These are phyloP conservation scores for Ceriops tagal DNA, from an alignment of 345 rosid genomes.

Conservation along the genomic window DNA sequence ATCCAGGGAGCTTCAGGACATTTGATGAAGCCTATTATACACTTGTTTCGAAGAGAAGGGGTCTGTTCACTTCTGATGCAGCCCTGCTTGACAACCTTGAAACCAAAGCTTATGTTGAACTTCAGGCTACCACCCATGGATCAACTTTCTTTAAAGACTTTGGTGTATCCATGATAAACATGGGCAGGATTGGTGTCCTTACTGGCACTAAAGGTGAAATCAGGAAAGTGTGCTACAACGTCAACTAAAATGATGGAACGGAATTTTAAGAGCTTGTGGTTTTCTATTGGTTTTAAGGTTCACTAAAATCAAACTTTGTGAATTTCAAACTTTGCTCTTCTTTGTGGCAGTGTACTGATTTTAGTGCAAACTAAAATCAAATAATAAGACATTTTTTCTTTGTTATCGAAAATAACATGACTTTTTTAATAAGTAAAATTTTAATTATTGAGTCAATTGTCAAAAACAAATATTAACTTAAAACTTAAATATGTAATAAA, in stretches of 20 bases:
- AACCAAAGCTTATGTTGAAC: constrained; percentile 44
- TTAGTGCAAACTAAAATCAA: too few species aligned
- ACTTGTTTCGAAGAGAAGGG: constrained; percentile 52
- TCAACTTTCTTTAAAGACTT: constrained; percentile 58
- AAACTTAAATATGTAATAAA: too few species aligned
- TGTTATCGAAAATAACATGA: too few species aligned
- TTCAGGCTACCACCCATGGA: constrained; percentile 16
- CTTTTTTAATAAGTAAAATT: too few species aligned
- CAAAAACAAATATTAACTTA: too few species aligned
- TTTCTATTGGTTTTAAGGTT: too few species aligned
- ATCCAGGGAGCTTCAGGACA: constrained; percentile 60
- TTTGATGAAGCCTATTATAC: constrained; percentile 50
- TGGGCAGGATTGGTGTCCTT: constrained; percentile 63
- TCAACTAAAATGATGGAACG: constrained; percentile 23
- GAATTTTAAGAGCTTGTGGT: too few species aligned
- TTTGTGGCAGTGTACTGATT: too few species aligned
- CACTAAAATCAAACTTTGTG: too few species aligned
- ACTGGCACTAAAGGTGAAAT: constrained; percentile 51
- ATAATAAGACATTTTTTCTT: too few species aligned
- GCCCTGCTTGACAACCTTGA: constrained; percentile 47
- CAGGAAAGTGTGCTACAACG: constrained; percentile 53
- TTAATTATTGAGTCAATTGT: too few species aligned
- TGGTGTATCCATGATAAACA: constrained; percentile 57
- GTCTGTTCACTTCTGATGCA: constrained; percentile 58
- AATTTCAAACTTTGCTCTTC: too few species aligned